phyloP scores from a whole-genome alignment of 305 asterid genomes.

The Withania somnifera region DNA sequence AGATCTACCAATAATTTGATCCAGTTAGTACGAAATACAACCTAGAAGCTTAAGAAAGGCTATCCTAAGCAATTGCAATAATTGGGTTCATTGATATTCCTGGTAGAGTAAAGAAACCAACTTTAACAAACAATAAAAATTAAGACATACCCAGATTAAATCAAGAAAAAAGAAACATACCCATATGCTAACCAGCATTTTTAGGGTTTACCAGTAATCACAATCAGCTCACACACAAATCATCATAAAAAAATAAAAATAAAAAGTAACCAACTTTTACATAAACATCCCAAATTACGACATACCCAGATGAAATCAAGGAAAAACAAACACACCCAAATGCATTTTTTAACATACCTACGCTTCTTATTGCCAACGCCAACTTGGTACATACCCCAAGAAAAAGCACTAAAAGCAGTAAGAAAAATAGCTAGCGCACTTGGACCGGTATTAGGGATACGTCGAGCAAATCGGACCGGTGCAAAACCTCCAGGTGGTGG shows the following conservation, averaged over 20 bases:
- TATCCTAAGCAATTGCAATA: too few species aligned
- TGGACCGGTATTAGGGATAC: constrained; percentile 82
- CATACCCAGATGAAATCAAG: constrained; percentile 3
- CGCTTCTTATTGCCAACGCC: constrained; percentile 97
- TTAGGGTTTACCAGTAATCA: not conserved
- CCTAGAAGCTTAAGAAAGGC: too few species aligned
- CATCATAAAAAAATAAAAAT: not conserved
- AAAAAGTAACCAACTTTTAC: not conserved
- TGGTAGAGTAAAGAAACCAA: not conserved
- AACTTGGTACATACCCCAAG: constrained; percentile 95
- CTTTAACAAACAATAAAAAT: not conserved
- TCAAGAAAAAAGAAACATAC: not conserved
- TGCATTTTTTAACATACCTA: constrained; percentile 29
- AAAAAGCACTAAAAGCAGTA: constrained; percentile 64
- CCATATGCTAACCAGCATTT: not conserved
- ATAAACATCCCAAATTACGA: not conserved
- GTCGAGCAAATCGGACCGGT: constrained; percentile 76
- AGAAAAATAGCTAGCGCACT: constrained; percentile 86
- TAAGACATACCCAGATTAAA: constrained; percentile 2
- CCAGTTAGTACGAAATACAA: too few species aligned
- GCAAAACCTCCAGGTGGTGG: constrained; percentile 99
- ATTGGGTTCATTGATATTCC: too few species aligned
- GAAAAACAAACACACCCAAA: not conserved
- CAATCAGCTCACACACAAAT: not conserved
- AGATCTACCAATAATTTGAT: too few species aligned